A percentile compares a stretch with the other conserved stretches of the same genome.
Evolutionary conservation across 352 stramenopile species (phyloP).

Genomic region (Pythium diclinum): DNA sequence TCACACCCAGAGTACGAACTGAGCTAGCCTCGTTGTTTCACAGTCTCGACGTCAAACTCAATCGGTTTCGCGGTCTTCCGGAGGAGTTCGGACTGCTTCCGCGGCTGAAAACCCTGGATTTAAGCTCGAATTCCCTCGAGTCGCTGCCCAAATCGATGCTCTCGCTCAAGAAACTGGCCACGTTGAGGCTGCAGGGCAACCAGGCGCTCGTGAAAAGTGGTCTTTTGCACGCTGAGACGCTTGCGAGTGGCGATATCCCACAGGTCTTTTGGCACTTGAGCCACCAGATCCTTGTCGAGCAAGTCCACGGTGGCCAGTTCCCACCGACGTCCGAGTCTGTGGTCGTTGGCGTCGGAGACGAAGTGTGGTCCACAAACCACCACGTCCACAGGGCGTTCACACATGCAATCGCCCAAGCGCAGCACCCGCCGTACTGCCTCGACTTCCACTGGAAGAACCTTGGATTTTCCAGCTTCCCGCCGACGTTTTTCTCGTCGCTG

Average conservation of each 20-base stretch:
- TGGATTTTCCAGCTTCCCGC: slow-evolving; percentile 38
- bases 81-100: slow-evolving; percentile 42
- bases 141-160: slow-evolving; percentile 51
- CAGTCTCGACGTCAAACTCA: slow-evolving; percentile 73
- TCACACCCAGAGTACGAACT: too few relatives aligned
- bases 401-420: slow-evolving; percentile 35
- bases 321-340: slow-evolving; percentile 37
- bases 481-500: slow-evolving; percentile 46
- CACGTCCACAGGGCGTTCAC: slow-evolving; percentile 61
- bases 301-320: slow-evolving; percentile 26
- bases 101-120: slow-evolving; percentile 41
- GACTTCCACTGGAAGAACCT: slow-evolving; percentile 77
- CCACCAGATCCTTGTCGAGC: slow-evolving; percentile 46
- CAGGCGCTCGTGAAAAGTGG: slow-evolving; percentile 30
- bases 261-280: slow-evolving; percentile 55
- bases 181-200: slow-evolving; percentile 54
- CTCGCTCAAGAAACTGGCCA: slow-evolving; percentile 41
- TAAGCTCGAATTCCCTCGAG: slow-evolving; percentile 58
- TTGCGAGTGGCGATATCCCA: slow-evolving; percentile 41
- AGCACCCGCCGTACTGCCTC: slow-evolving; percentile 37
- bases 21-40: too few relatives aligned
- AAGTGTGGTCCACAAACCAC: slow-evolving; percentile 68
- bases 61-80: slow-evolving; percentile 50
- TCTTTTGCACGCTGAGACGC: slow-evolving; percentile 34
- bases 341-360: slow-evolving; percentile 44